phyloP scores from a whole-genome alignment of 2,329 filamentous ascomycete species.

The Pyrenophora tritici-repentis region DNA sequence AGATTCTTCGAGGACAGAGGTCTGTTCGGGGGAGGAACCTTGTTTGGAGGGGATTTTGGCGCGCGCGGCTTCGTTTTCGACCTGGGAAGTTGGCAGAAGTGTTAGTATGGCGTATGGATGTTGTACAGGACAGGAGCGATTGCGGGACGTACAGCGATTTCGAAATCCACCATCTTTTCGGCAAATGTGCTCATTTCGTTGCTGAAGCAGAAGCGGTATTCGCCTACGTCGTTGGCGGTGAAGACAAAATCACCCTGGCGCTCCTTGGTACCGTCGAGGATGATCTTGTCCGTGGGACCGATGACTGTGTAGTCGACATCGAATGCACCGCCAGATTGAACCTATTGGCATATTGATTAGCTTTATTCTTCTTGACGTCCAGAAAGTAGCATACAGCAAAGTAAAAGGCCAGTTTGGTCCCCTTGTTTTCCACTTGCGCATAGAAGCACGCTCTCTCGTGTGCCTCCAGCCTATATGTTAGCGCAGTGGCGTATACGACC shows the following conservation, averaged over 20 bases:
- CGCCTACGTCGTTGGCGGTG: slow-evolving; percentile 82
- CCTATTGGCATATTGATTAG: slow-evolving; percentile 57
- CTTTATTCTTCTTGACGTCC: not conserved
- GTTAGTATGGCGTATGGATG: not conserved
- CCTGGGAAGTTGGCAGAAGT: slow-evolving; percentile 55
- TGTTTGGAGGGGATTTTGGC: slow-evolving; percentile 84
- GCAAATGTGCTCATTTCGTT: slow-evolving; percentile 98
- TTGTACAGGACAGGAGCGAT: not conserved
- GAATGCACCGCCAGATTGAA: slow-evolving; percentile 97
- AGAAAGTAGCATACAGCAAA: slow-evolving; percentile 74
- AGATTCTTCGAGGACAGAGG: slow-evolving; percentile 85
- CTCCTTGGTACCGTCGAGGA: slow-evolving; percentile 87
- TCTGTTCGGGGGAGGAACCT: slow-evolving; percentile 87
- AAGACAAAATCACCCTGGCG: slow-evolving; percentile 98
- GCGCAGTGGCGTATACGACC: slow-evolving; percentile 79
- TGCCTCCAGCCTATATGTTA: slow-evolving; percentile 89
- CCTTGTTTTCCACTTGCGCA: slow-evolving; percentile 73
- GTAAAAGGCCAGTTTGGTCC: slow-evolving; percentile 95
- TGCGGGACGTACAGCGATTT: slow-evolving; percentile 76
- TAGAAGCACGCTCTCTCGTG: slow-evolving; percentile 98
- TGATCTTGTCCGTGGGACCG: slow-evolving; percentile 77
- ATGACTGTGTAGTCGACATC: slow-evolving; percentile 92
- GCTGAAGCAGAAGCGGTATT: slow-evolving; percentile 97
- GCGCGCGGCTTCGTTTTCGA: slow-evolving; percentile 85
- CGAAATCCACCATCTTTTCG: slow-evolving; percentile 97